These are phyloP conservation scores for Chlamydomonas asymmetrica DNA, from an alignment of 139 green algal genomes.

Conservation along the genomic window DNA sequence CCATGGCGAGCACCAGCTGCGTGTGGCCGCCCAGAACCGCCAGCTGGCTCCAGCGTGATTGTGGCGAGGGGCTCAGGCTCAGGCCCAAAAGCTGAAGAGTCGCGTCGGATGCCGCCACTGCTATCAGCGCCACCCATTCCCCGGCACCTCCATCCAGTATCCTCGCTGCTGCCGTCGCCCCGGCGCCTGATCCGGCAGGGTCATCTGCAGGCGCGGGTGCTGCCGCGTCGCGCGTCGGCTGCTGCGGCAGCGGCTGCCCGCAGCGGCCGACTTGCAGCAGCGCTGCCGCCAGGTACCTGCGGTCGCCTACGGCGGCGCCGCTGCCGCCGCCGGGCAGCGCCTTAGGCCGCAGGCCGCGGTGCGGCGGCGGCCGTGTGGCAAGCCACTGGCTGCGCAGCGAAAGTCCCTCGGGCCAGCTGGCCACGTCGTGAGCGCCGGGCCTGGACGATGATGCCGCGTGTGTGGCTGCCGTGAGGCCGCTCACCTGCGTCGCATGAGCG, in stretches of 20 bases:
- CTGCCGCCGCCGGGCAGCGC: constrained; percentile 6
- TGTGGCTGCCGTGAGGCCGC: background rate
- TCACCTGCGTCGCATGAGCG: background rate
- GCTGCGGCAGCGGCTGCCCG: background rate
- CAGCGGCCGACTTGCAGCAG: background rate
- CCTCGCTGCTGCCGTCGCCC: too few relatives aligned
- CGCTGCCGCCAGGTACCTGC: constrained; percentile 11
- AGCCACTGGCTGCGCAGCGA: background rate
- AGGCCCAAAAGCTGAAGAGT: constrained; percentile 2
- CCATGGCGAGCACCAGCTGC: constrained; percentile 13
- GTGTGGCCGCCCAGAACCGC: background rate
- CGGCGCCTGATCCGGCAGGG: background rate
- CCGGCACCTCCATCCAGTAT: too few relatives aligned
- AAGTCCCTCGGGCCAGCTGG: background rate
- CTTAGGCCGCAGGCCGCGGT: constrained; percentile 4
- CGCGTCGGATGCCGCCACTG: constrained; percentile 18
- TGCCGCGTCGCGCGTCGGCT: background rate
- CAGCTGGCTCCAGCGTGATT: background rate
- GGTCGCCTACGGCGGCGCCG: background rate
- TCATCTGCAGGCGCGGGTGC: background rate
- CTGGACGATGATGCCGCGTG: background rate
- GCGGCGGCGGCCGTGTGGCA: constrained; percentile 6
- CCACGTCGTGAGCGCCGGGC: background rate
- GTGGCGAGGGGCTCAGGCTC: background rate
- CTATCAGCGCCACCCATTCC: background rate